Percentiles rank a stretch among this genome's conserved stretches.
These are phyloP conservation scores for Pseudozyma pruni DNA, from an alignment of 1,284 basidiomycete species.

Conservation along the genomic window DNA sequence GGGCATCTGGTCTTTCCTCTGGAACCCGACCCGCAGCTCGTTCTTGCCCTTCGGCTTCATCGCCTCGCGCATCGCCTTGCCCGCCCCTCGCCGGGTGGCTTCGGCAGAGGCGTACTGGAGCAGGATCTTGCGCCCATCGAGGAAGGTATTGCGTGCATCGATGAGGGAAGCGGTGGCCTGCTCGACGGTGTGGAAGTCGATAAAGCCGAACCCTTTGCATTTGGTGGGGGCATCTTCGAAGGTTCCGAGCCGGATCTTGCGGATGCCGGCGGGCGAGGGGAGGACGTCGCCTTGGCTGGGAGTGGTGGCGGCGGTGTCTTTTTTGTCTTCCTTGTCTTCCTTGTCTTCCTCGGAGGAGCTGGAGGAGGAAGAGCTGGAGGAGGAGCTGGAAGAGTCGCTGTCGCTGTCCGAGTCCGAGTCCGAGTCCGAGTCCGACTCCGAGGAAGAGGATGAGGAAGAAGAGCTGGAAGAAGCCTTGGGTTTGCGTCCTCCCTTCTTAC, in stretches of 20 bases:
- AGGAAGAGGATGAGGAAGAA: constrained; percentile 8
- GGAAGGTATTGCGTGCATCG: constrained; percentile 83
- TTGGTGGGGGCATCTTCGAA: constrained; percentile 87
- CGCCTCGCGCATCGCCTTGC: constrained; percentile 20
- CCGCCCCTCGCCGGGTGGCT: constrained; percentile 73
- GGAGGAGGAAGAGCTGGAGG: background rate
- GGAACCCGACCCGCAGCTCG: constrained; percentile 17
- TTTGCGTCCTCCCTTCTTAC: constrained; percentile 16
- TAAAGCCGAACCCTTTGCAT: constrained; percentile 93
- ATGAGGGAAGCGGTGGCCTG: constrained; percentile 84
- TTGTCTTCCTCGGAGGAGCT: constrained; percentile 58
- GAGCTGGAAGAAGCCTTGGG: constrained; percentile 11
- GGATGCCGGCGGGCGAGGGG: constrained; percentile 74
- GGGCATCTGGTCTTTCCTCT: constrained; percentile 5
- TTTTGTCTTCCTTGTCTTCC: constrained; percentile 4
- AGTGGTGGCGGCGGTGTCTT: background rate
- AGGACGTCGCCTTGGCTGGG: constrained; percentile 8
- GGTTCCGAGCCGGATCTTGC: constrained; percentile 89
- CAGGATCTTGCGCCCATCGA: constrained; percentile 84
- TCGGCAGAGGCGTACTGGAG: constrained; percentile 89
- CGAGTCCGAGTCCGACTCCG: constrained; percentile 23
- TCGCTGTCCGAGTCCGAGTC: constrained; percentile 42
- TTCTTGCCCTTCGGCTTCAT: background rate
- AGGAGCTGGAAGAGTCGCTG: background rate
- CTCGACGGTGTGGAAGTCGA: constrained; percentile 84